Base-by-base conservation (phyloP, 495 filamentous ascomycete species). In the Sordaria brevicollis region DNA sequence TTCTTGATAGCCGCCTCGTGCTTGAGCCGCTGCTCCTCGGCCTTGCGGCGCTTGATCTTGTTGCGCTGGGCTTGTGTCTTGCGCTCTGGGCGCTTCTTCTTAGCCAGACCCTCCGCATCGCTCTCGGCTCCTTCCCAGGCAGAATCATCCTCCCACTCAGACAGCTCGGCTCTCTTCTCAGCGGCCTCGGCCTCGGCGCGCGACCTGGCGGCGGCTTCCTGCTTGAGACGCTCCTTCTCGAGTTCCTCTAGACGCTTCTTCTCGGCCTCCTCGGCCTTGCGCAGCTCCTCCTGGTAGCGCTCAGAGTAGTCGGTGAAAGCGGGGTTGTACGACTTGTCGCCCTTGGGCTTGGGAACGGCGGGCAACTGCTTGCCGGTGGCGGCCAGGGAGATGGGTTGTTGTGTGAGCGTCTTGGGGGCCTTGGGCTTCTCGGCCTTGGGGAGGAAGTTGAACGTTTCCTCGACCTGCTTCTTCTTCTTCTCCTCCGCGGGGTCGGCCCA, bases 271-370 rank as follows among this genome's bases (percentile, higher is more conserved):
- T 97, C 86, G 35, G 89, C 94, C 79, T 91, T 90, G 67, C 88
- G 83, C 34, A 92, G 92, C 76, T 93, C 91, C 35, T 86, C 84
- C 21, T 86, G 84, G 43, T 97, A 80, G 5, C 94, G 86, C 11
- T 85, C 83, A 68, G 92, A 88, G 86, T 94, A 99, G 66, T 97
- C 92, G 69, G 88, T 84, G 69, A 94, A 95, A 8, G 84, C 82
- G 0, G 95, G 95, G 74, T 99, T 99, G 79, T 99, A 99, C 76
- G 92, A 96, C 76, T 87, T 90, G 49, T 92, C 93, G 2, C 88
- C 92, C 19, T 87, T 87, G 3, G 95, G 95, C 69, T 86, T 89
- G 70, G 85, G 83, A 6, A 98, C 90, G n/a, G 92, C 88, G 2
- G 93, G 91, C 17, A 96, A 81, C 0, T 83, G 75, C 72, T 92